phyloP scores from a whole-genome alignment of 2,329 filamentous ascomycete genomes.

The Biscogniauxia sp. region DNA sequence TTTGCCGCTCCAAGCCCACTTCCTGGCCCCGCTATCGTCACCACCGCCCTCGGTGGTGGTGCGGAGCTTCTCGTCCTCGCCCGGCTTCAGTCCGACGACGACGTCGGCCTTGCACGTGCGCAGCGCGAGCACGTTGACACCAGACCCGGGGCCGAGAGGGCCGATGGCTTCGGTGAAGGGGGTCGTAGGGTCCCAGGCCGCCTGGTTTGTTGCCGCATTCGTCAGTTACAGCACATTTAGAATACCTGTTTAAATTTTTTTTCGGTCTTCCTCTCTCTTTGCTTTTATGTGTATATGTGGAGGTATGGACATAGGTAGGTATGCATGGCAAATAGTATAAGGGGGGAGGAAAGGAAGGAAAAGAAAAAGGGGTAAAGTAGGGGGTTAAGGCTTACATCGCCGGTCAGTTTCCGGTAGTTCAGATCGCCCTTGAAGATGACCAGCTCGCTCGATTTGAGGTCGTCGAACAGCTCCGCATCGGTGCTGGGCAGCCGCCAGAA shows the following conservation, averaged over 20 bases:
- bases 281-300: no score
- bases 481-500: constrained; percentile 81
- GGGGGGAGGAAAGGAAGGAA: neutral
- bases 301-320: no score
- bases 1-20: constrained; percentile 95
- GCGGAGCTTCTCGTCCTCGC: constrained; percentile 78
- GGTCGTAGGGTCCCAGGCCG: constrained; percentile 81
- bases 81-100: constrained; percentile 80
- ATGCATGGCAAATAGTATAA: no score
- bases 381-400: constrained; percentile 64
- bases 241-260: no score
- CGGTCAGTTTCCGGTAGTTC: constrained; percentile 91
- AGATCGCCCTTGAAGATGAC: constrained; percentile 97
- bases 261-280: no score
- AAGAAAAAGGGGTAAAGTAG: neutral
- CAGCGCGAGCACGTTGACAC: constrained; percentile 79
- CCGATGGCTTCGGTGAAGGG: constrained; percentile 83
- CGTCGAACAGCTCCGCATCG: constrained; percentile 66
- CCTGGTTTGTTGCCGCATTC: constrained; percentile 44
- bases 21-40: constrained; percentile 66
- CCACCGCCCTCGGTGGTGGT: constrained; percentile 65
- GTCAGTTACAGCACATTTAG: no score
- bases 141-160: constrained; percentile 76
- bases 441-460: constrained; percentile 79
- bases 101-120: constrained; percentile 97